phyloP scores from a whole-genome alignment of 805 yeast species.

The Isabelozyma gotoi region DNA sequence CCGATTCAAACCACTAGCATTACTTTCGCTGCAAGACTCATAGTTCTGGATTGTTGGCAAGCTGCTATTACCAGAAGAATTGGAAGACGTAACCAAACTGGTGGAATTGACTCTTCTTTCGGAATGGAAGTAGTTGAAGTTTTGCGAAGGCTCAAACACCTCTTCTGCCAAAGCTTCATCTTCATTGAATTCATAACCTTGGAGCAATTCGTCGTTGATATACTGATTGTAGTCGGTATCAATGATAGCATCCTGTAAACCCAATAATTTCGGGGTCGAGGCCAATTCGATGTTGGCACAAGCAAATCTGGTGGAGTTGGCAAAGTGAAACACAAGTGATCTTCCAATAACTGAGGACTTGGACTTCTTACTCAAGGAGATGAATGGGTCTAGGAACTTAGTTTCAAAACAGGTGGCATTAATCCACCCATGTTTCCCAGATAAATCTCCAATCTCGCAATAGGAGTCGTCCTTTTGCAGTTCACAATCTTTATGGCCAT shows the following conservation, averaged over 20 bases:
- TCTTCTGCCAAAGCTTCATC: background rate
- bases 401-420: constrained; percentile 68
- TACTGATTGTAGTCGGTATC: background rate
- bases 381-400: constrained; percentile 60
- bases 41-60: background rate
- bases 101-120: background rate
- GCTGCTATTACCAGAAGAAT: background rate
- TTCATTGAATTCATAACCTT: background rate
- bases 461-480: constrained; percentile 48
- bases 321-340: constrained; percentile 57
- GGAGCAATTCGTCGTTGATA: background rate
- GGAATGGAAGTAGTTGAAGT: background rate
- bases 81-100: background rate
- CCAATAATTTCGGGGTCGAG: constrained; percentile 1
- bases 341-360: constrained; percentile 60
- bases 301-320: constrained; percentile 55
- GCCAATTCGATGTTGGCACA: constrained; percentile 56
- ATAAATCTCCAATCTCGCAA: constrained; percentile 73
- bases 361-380: constrained; percentile 57
- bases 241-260: background rate
- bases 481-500: constrained; percentile 55
- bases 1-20: background rate
- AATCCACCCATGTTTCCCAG: constrained; percentile 76
- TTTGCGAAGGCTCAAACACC: background rate
- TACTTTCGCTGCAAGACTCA: background rate